Base-by-base conservation (phyloP, 768 basidiomycete genomes). In the Pulveroboletus sp. region DNA sequence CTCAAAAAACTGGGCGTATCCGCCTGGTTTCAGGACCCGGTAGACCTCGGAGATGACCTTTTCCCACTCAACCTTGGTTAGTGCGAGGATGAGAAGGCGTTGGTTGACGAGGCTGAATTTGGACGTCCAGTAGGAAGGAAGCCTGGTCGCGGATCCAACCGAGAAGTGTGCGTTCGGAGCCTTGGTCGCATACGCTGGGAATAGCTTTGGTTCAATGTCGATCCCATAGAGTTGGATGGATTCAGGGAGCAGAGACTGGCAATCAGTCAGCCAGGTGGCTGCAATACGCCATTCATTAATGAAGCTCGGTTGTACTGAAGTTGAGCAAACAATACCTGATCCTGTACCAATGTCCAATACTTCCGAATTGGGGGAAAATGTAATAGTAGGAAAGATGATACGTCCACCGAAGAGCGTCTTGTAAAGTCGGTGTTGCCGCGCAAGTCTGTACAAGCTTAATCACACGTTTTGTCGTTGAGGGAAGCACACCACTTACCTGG, bases 41-140 rank as follows among this genome's bases (percentile, higher is more conserved):
- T 53, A 57, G 10, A 69, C 60, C 42, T 68, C 68, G 2, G 34
- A 32, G 8, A 68, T 24, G 9, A 37, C 61, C 1, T 24, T 22
- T 29, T 42, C 16, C 68, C 70, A 69, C 32, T 69, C 55, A 1
- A 47, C 26, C 12, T 37, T 34, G 8, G 58, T 56, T 1, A 68
- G 51, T 7, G 63, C 69, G n/a, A 56, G 55, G 13, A 66, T 52
- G 14, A 70, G 61, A 5, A 71, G 60, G 5, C 65, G 57, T 16
- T 71, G 70, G 42, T 68, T 59, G 42, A 71, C 56, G 23, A 71
- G 53, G 5, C 24, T 53, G 55, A 69, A 71, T 14, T 55, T 59
- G 29, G 47, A 56, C 8, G 59, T 43, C 70, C 67, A 69, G 24
- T 63, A 58, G 8, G 27, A 45, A 1, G 69, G 70, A 1, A 71